phyloP scores from a whole-genome alignment of 495 filamentous ascomycete species.

The Neurospora sp. region DNA sequence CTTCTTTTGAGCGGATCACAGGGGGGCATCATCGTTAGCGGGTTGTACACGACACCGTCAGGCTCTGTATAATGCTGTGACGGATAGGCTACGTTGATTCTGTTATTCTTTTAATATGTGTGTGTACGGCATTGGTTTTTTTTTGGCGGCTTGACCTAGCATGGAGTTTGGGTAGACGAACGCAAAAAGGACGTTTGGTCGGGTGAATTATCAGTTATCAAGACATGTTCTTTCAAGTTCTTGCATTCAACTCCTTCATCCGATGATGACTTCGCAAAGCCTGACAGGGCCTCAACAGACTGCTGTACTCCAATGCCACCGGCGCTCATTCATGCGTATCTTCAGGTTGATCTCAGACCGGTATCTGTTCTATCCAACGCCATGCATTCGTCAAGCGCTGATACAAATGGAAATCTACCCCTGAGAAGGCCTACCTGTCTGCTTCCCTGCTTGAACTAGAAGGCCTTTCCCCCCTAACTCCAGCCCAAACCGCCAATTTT shows the following conservation, averaged over 20 bases:
- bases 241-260: background rate
- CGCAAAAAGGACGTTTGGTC: background rate
- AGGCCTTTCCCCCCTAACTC: background rate
- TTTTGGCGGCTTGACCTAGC: conserved; percentile 4
- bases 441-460: background rate
- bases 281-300: background rate
- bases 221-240: background rate
- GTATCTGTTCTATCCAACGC: background rate
- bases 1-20: conserved; percentile 57
- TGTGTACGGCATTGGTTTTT: background rate
- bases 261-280: background rate
- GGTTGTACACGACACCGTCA: background rate
- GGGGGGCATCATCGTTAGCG: background rate
- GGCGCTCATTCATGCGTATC: background rate
- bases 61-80: background rate
- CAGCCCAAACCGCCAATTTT: background rate
- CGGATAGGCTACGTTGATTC: background rate
- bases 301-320: background rate
- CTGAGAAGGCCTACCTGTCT: background rate
- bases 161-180: conserved; percentile 5
- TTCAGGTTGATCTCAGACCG: background rate
- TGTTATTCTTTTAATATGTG: background rate
- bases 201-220: background rate
- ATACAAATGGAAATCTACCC: background rate
- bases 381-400: background rate